Evolutionary conservation across 371 early-diverging fungal genomes (phyloP).

Genomic region (Mucor velutinosus): DNA sequence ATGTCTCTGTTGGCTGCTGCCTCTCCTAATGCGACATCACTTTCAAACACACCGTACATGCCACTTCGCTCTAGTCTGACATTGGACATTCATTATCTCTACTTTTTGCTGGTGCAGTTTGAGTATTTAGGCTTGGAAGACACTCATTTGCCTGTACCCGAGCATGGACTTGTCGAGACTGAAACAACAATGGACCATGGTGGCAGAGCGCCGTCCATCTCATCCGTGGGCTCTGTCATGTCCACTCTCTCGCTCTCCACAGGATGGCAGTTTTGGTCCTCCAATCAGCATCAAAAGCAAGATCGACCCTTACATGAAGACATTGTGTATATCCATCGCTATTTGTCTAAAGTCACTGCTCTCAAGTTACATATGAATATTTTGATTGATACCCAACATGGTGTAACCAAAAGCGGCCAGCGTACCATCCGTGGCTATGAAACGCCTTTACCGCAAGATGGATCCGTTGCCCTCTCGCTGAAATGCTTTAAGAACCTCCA

Average conservation of each 20-base stretch:
- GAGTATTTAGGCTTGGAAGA: slow-evolving; percentile 62
- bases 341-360: slow-evolving; percentile 48
- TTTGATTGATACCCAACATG: slow-evolving; percentile 33
- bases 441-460: slow-evolving; percentile 42
- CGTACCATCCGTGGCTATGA: slow-evolving; percentile 53
- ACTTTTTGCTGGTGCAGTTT: slow-evolving; percentile 63
- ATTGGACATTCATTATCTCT: slow-evolving; percentile 61
- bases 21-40: slow-evolving; percentile 35
- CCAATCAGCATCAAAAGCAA: slow-evolving; percentile 17
- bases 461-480: slow-evolving; percentile 39
- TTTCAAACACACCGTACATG: slow-evolving; percentile 41
- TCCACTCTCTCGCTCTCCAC: slow-evolving; percentile 64
- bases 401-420: slow-evolving; percentile 46
- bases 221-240: slow-evolving; percentile 57
- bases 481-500: slow-evolving; percentile 45
- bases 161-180: slow-evolving; percentile 37
- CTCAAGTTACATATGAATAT: slow-evolving; percentile 54
- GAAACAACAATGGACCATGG: slow-evolving; percentile 30
- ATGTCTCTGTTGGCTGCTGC: slow-evolving; percentile 51
- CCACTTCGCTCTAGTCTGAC: slow-evolving; percentile 47
- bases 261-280: slow-evolving; percentile 68
- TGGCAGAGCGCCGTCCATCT: slow-evolving; percentile 53
- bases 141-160: slow-evolving; percentile 41
- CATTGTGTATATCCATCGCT: slow-evolving; percentile 56
- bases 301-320: slow-evolving; percentile 52